phyloP scores from a whole-genome alignment of 2,329 filamentous ascomycete genomes.

The Alternaria viburni region DNA sequence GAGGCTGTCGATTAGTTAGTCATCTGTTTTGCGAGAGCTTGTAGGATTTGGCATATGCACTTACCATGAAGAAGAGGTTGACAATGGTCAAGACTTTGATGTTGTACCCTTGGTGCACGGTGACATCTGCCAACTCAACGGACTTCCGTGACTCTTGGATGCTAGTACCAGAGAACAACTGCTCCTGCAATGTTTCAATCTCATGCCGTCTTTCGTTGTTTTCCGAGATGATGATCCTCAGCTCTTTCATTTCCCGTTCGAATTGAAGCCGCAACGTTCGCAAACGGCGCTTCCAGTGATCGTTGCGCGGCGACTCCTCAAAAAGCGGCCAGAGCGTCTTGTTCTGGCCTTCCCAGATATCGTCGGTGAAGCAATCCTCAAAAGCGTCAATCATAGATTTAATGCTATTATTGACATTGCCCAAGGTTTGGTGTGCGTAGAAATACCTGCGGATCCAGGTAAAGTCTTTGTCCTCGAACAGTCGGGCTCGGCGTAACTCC shows the following conservation, averaged over 20 bases:
- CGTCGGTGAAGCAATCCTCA: conserved; percentile 63
- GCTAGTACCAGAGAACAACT: conserved; percentile 68
- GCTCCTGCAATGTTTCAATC: conserved; percentile 64
- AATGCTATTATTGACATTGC: conserved; percentile 65
- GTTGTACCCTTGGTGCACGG: conserved; percentile 65
- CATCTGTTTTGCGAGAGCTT: neutral
- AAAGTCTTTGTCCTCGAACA: conserved; percentile 67
- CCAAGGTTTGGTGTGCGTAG: conserved; percentile 67
- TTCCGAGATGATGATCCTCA: conserved; percentile 56
- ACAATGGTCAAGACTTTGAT: conserved; percentile 65
- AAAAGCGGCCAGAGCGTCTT: conserved; percentile 63
- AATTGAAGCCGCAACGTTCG: conserved; percentile 56
- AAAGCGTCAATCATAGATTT: conserved; percentile 65
- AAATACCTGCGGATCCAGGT: conserved; percentile 68
- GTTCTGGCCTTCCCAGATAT: conserved; percentile 64
- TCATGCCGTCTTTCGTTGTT: conserved; percentile 63
- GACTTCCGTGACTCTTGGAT: conserved; percentile 67
- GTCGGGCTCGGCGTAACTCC: conserved; percentile 61
- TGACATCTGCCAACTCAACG: conserved; percentile 61
- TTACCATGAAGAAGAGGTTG: conserved; percentile 63
- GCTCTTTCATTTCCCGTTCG: conserved; percentile 59
- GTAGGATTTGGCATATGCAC: neutral
- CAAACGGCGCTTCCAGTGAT: conserved; percentile 59
- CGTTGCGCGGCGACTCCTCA: conserved; percentile 54
- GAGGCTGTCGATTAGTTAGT: conserved; percentile 42